Percentiles rank a stretch among this genome's conserved stretches.
Conservation (phyloP, 257 asterid genomes). For the Gentiana macrophylla region DNA sequence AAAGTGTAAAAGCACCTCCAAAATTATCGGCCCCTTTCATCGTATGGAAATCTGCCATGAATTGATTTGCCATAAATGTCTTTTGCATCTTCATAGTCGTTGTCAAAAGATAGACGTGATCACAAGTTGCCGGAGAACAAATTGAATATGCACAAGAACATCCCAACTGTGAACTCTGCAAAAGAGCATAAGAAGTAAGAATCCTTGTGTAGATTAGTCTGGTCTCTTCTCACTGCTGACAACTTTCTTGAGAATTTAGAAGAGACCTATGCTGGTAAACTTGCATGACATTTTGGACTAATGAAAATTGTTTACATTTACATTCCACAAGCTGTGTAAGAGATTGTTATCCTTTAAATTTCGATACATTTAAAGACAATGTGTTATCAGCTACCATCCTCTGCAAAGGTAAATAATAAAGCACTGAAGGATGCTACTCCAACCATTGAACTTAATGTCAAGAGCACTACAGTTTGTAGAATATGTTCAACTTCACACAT, state of each 20-base stretch:
- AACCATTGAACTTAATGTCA: no score
- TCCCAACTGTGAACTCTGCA: conserved; percentile 80
- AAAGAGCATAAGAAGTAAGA: conserved; percentile 7
- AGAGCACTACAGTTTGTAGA: no score
- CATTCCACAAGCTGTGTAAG: no score
- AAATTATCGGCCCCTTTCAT: conserved; percentile 89
- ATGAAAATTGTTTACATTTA: no score
- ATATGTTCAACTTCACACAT: no score
- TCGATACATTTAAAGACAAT: not conserved
- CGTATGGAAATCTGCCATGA: conserved; percentile 89
- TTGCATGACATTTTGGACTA: no score
- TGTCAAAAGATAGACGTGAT: conserved; percentile 86
- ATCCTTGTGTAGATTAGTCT: not conserved
- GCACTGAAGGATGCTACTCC: no score
- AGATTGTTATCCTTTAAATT: not conserved
- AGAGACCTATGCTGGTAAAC: not conserved
- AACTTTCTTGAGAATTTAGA: not conserved
- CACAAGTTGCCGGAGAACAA: conserved; percentile 68
- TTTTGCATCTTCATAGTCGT: conserved; percentile 88
- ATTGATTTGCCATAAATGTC: conserved; percentile 83
- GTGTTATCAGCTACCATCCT: no score
- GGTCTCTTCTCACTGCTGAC: not conserved
- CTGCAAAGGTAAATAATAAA: no score
- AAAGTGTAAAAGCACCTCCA: conserved; percentile 64
- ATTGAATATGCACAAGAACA: conserved; percentile 61